Percentiles rank a stretch among this genome's conserved stretches.
Conservation (phyloP, 2,329 filamentous ascomycete genomes). For the Botryotinia calthae region DNA sequence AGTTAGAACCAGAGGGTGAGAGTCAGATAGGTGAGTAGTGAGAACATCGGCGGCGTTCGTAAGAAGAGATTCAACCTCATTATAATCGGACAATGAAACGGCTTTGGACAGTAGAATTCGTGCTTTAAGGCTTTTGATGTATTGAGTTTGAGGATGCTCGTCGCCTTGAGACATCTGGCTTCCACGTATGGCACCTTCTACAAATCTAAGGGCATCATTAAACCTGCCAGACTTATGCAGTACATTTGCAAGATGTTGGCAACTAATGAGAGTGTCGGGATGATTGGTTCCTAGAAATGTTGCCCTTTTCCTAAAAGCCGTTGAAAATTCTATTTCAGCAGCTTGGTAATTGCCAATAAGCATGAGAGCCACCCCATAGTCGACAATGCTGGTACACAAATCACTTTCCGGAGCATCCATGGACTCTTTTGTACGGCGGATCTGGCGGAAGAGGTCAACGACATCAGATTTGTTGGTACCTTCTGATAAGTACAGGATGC, state of each 20-base stretch:
- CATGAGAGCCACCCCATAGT: conserved; percentile 26
- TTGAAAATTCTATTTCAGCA: conserved; percentile 27
- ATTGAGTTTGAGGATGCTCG: conserved; percentile 31
- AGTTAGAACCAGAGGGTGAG: conserved; percentile 29
- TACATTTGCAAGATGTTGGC: conserved; percentile 29
- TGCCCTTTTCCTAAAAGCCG: conserved; percentile 28
- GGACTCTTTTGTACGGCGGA: conserved; percentile 20
- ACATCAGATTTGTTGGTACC: conserved; percentile 29
- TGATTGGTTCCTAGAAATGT: conserved; percentile 27
- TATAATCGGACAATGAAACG: conserved; percentile 26
- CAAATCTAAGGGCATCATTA: conserved; percentile 28
- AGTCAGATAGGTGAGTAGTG: conserved; percentile 24
- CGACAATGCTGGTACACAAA: conserved; percentile 17
- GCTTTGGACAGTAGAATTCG: conserved; percentile 28
- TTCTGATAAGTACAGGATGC: conserved; percentile 29
- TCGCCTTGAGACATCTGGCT: conserved; percentile 27
- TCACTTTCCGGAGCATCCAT: conserved; percentile 10
- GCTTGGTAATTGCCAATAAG: conserved; percentile 28
- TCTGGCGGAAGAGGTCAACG: conserved; percentile 23
- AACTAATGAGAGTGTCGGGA: conserved; percentile 30
- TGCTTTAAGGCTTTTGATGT: conserved; percentile 31
- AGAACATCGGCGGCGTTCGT: conserved; percentile 26
- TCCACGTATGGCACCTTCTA: conserved; percentile 28
- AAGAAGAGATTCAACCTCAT: conserved; percentile 30
- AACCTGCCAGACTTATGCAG: conserved; percentile 28